These are phyloP conservation scores for Rhododendron williamsianum DNA, from an alignment of 148 eudicot species.

Conservation along the genomic window DNA sequence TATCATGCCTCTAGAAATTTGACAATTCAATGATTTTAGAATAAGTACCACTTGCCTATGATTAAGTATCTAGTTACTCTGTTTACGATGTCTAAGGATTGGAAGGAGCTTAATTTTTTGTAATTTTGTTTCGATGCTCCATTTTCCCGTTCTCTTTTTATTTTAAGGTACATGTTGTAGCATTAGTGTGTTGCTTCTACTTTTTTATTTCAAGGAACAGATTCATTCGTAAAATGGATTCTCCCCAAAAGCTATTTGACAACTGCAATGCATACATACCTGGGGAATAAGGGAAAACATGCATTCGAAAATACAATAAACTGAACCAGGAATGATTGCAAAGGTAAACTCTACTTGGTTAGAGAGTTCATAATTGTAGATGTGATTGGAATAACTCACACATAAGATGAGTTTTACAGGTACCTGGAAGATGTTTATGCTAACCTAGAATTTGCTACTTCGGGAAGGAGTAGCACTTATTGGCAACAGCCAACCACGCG, in stretches of 20 bases:
- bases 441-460: background rate
- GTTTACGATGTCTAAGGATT: background rate
- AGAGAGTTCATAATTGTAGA: background rate
- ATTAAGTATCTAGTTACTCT: too few species aligned
- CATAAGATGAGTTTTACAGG: background rate
- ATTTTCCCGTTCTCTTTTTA: background rate
- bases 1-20: too few species aligned
- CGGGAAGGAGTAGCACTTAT: background rate
- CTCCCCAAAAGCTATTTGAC: background rate
- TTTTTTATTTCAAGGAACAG: background rate
- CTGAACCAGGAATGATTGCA: background rate
- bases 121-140: background rate
- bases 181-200: background rate
- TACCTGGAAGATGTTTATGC: background rate
- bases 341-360: background rate
- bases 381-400: background rate
- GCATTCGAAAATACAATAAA: background rate
- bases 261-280: background rate
- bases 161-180: background rate
- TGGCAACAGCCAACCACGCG: background rate
- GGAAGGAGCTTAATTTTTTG: background rate
- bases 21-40: too few species aligned
- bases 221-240: background rate
- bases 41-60: too few species aligned
- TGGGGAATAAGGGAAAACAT: background rate